Evolutionary conservation across 192 early-diverging fungal species (phyloP), one percentile per base, ranked within the genome.

Genomic region (Linnemannia elongata): DNA sequence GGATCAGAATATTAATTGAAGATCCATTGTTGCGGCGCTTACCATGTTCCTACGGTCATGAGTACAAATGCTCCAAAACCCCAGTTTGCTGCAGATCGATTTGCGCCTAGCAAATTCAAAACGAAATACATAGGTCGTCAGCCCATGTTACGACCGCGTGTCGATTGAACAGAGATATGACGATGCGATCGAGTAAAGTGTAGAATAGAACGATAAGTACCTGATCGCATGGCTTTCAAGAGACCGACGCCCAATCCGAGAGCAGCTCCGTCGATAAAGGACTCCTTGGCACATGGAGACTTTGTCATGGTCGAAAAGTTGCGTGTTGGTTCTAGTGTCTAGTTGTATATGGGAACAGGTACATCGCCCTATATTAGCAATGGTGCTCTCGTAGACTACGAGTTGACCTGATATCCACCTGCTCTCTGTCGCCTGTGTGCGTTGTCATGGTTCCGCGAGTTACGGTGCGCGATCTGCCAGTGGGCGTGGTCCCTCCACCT

Each of bases 41-140:
- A 79, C 82, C 85, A 87, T 60, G 85, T 87, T 36, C 85, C 85
- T 22, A 87, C 60, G 9, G 85, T 87, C 75, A 75, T 81, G n/a
- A 87, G 24, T 7, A 87, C 57, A 63, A 87, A 87, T 10, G 78
- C 76, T 33, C 85, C 85, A 54, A 87, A 81, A 8, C 79, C 85
- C 85, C 85, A 87, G 47, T 87, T 87, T 27, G 72, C 71, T 44
- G 85, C 85, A 15, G 79, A 70, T 6, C 80, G 60, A 60, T 76
- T 77, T 2, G 79, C 27, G 33, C 73, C 77, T 79, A 74, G 9
- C 22, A 38, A 69, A 1, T 15, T 24, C 39, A 15, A 69, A 39
- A 45, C n/a, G 7, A 71, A 2, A 41, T 17, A 45, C n/a, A 10
- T 3, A 30, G 13, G 30, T 15, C n/a, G 17, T 49, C 72, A 44